Evolutionary conservation across 176 grass and related monocot species (phyloP).

Genomic region (Dendrocalamus sinicus): DNA sequence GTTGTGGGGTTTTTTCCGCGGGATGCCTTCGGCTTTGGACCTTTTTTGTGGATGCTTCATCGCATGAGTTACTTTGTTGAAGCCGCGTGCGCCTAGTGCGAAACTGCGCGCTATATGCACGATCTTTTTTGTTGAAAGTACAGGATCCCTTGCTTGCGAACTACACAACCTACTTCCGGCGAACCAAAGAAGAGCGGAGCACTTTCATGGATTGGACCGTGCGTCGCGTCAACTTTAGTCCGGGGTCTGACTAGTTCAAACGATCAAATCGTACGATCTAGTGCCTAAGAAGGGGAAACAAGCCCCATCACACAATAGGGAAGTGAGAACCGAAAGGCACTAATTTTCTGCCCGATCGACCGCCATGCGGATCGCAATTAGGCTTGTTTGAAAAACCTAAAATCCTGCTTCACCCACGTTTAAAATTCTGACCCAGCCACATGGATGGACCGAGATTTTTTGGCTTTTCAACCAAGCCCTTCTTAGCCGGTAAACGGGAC

Average conservation of each 20-base stretch:
- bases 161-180: background rate
- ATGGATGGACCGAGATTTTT: too few species aligned
- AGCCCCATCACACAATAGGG: too few species aligned
- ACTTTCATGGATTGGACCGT: background rate
- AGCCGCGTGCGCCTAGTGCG: background rate
- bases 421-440: too few species aligned
- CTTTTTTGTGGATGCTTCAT: background rate
- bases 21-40: background rate
- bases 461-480: too few species aligned
- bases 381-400: too few species aligned
- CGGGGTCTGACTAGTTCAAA: background rate
- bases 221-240: background rate
- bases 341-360: too few species aligned
- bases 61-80: background rate
- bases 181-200: background rate
- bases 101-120: background rate
- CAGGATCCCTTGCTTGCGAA: background rate
- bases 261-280: too few species aligned
- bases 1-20: background rate
- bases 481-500: too few species aligned
- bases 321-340: too few species aligned
- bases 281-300: too few species aligned
- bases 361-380: too few species aligned
- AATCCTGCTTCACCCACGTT: too few species aligned
- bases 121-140: background rate